Evolutionary conservation across 495 filamentous ascomycete species (phyloP).

Genomic region (Parathielavia appendiculata): DNA sequence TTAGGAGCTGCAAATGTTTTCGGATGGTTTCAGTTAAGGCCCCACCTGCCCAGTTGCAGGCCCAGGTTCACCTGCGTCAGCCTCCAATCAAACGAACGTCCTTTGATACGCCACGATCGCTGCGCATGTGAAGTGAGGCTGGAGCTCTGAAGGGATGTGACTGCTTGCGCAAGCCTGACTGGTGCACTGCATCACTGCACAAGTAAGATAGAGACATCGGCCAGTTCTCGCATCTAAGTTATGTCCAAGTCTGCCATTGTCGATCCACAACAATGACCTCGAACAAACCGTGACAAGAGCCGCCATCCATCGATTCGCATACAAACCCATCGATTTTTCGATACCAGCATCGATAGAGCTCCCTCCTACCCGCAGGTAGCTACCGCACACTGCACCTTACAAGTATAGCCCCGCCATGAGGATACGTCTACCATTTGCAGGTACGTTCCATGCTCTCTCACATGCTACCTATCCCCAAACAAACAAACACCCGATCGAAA

Average conservation of each 20-base stretch:
- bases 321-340: neutral
- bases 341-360: too few species aligned
- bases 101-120: slow-evolving; percentile 6
- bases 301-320: neutral
- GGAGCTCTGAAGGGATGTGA: slow-evolving; percentile 1
- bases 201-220: neutral
- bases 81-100: too few species aligned
- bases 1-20: neutral
- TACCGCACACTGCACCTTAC: neutral
- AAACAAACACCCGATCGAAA: slow-evolving; percentile 1
- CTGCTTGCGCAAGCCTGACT: neutral
- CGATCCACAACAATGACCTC: neutral
- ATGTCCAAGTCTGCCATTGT: neutral
- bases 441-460: slow-evolving; percentile 39
- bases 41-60: neutral
- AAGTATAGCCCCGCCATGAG: slow-evolving; percentile 46
- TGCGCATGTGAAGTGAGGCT: slow-evolving; percentile 6
- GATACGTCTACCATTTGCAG: slow-evolving; percentile 68
- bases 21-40: neutral
- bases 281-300: neutral
- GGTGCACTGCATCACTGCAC: neutral
- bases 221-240: too few species aligned
- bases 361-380: neutral
- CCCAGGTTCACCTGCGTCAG: neutral
- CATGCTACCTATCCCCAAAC: neutral